Base-by-base conservation (phyloP, 2,329 filamentous ascomycete species). In the Ophioceras dolichostomum region DNA sequence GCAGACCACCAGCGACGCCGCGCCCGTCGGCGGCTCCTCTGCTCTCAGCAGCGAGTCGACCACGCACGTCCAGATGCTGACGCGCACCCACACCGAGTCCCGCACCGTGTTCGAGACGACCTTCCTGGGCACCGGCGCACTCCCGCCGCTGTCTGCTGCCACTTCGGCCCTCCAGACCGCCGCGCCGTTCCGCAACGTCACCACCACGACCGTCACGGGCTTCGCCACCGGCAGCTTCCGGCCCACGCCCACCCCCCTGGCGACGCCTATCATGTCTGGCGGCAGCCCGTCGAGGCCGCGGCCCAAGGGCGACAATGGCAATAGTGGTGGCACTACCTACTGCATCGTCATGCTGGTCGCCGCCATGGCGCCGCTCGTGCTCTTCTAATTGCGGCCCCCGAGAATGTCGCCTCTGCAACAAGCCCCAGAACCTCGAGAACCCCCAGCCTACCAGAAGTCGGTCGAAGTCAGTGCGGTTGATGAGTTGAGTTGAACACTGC, bases 271-370 rank as follows among this genome's bases (percentile, higher is more conserved):
- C 37, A 43, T 55, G 34, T 45, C 53, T 34, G 61, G 58, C 19
- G 51, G 48, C 20, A 54, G 49, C 51, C 2, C 49, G 54, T 39
- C 55, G 51, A 24, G 45, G 46, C 29, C 50, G 49, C 22, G 53
- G n/a, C n/a, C n/a, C n/a, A n/a, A n/a, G n/a, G n/a, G 51, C 39
- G 51, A 49, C 39, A 57, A 49, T 36, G 49, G 50, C 40, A 49
- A 49, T 14, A 47, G 52, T 39, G 50, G 52, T 16, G 50, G 54
- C 41, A 53, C 54, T 38, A 47, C 61, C 19, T 50, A 36, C 29
- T 58, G 54, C 42, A 45, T 51, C 27, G 45, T 62, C 43, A 54
- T 64, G 54, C 45, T 62, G 37, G 40, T 59, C 27, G 54, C 54
- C 10, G 47, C 47, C 32, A 43, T 58, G 35, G 51, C 57, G 49